Conservation (phyloP, 805 yeast species). For the Candida multigemmis region DNA sequence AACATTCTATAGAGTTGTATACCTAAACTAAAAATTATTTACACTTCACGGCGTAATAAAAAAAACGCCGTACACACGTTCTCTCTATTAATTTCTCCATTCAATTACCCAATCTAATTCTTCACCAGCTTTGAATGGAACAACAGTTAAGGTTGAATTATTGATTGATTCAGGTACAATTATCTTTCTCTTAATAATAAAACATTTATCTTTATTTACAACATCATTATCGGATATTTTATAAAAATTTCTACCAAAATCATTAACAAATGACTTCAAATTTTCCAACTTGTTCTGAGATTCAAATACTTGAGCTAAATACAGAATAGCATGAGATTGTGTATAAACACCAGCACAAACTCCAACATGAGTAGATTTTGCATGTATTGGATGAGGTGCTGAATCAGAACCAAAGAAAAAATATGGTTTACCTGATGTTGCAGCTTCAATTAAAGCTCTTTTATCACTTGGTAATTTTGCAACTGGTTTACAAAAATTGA, state of each 20-base stretch:
- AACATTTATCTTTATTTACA: constrained; percentile 33
- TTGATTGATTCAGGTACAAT: constrained; percentile 53
- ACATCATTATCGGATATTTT: constrained; percentile 33
- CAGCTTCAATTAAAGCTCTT: constrained; percentile 75
- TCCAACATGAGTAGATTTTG: constrained; percentile 67
- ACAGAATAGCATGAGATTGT: constrained; percentile 73
- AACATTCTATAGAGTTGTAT: too few relatives aligned
- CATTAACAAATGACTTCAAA: constrained; percentile 67
- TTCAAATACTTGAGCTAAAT: constrained; percentile 83
- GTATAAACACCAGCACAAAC: constrained; percentile 99
- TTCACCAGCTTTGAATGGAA: constrained; percentile 84
- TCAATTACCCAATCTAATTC: constrained; percentile 61
- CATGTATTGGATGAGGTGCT: constrained; percentile 88
- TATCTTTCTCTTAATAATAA: constrained; percentile 45
- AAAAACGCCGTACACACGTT: too few relatives aligned
- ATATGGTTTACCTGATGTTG: constrained; percentile 83
- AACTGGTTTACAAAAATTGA: constrained; percentile 95
- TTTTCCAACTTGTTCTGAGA: constrained; percentile 51
- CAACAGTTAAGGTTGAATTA: constrained; percentile 38
- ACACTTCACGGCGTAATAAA: too few relatives aligned
- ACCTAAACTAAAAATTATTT: too few relatives aligned
- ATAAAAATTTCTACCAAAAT: constrained; percentile 68
- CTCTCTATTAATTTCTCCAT: constrained; percentile 41
- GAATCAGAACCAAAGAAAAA: constrained; percentile 97
- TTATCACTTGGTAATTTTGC: constrained; percentile 88